Percentiles rank a stretch among this genome's conserved stretches.
Evolutionary conservation across 768 basidiomycete species (phyloP).

Genomic region (Lactarius quietus): DNA sequence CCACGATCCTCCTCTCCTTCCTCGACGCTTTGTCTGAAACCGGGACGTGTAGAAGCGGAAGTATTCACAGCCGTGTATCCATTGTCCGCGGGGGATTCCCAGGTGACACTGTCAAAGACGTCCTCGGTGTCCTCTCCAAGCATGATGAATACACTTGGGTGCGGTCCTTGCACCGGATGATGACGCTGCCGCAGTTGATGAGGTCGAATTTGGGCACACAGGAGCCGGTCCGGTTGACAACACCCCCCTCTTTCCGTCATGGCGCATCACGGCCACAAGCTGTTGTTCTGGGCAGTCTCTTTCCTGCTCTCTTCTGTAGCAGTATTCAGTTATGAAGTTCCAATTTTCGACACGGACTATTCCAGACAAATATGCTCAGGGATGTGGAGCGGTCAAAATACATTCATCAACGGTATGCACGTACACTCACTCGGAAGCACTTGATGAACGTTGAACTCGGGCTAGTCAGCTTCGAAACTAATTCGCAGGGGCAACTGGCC

Average conservation of each 20-base stretch:
- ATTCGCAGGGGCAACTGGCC: constrained; percentile 83
- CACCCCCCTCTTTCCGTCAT: constrained; percentile 21
- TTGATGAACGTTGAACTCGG: constrained; percentile 30
- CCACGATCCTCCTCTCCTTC: constrained; percentile 60
- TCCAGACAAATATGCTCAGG: constrained; percentile 91
- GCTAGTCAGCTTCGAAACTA: constrained; percentile 70
- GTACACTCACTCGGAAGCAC: constrained; percentile 13
- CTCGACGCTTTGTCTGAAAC: constrained; percentile 76
- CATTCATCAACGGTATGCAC: constrained; percentile 76
- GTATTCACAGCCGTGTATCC: constrained; percentile 43
- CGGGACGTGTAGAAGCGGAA: constrained; percentile 52
- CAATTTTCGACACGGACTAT: constrained; percentile 73
- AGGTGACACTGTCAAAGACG: constrained; percentile 88
- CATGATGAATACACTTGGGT: constrained; percentile 41
- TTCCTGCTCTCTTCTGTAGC: constrained; percentile 24
- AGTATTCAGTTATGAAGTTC: constrained; percentile 53
- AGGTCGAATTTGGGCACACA: background rate
- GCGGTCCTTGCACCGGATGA: background rate
- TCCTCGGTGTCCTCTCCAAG: constrained; percentile 77
- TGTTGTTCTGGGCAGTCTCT: constrained; percentile 25
- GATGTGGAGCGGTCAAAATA: constrained; percentile 80
- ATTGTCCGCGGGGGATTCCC: constrained; percentile 71
- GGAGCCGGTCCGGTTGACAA: constrained; percentile 2
- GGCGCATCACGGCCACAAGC: constrained; percentile 15
- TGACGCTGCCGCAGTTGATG: background rate